A percentile compares a stretch with the other conserved stretches of the same genome.
Evolutionary conservation across 139 green algal genomes (phyloP).

Genomic region (Monoraphidium neglectum): DNA sequence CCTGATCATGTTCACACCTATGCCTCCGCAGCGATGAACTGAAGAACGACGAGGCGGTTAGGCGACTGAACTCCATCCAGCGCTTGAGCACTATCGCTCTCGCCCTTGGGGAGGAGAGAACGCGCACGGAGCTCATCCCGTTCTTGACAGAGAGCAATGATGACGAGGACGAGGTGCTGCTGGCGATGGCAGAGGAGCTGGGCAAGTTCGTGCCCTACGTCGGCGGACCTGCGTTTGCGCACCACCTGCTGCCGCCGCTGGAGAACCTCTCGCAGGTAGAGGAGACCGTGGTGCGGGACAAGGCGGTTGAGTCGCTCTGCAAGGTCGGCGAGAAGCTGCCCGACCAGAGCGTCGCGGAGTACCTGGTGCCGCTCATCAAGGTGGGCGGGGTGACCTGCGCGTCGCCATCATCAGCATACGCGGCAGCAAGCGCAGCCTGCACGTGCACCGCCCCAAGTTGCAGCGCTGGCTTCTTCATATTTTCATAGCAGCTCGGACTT

Average conservation of each 20-base stretch:
- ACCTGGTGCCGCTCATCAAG: slow-evolving; percentile 87
- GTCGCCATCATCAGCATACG: no score
- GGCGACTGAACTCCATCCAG: slow-evolving; percentile 92
- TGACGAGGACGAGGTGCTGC: slow-evolving; percentile 98
- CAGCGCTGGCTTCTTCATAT: no score
- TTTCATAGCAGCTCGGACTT: no score
- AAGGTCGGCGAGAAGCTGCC: slow-evolving; percentile 82
- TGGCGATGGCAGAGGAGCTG: slow-evolving; percentile 97
- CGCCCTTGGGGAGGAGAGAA: slow-evolving; percentile 94
- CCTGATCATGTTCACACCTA: background rate
- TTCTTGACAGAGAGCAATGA: slow-evolving; percentile 96
- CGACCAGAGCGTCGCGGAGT: slow-evolving; percentile 61
- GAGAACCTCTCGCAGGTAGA: slow-evolving; percentile 94
- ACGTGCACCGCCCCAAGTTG: no score
- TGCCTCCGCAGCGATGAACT: slow-evolving; percentile 79
- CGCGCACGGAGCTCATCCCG: slow-evolving; percentile 94
- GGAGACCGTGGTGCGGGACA: slow-evolving; percentile 98
- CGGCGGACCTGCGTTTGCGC: slow-evolving; percentile 78
- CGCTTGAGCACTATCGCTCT: slow-evolving; percentile 91
- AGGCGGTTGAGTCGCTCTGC: slow-evolving; percentile 86
- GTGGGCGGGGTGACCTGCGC: slow-evolving; percentile 46
- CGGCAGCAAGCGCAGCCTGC: no score
- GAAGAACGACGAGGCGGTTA: slow-evolving; percentile 93
- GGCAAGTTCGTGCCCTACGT: slow-evolving; percentile 94
- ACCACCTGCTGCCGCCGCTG: slow-evolving; percentile 88